phyloP scores from a whole-genome alignment of 139 green algal genomes.

The Desmodesmus armatus region DNA sequence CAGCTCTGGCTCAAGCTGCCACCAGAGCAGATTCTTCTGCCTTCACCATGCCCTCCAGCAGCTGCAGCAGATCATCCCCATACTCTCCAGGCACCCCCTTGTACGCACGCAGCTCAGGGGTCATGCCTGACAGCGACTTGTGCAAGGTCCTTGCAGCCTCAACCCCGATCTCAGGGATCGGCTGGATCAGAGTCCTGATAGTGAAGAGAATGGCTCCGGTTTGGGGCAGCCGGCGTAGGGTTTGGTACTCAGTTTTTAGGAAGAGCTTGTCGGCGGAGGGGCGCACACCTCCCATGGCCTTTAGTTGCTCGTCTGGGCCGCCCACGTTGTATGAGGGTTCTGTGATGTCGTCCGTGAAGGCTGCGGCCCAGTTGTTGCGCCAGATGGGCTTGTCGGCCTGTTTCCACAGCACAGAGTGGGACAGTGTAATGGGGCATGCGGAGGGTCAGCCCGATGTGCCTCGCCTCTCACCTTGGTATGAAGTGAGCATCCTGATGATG shows the following conservation, averaged over 20 bases:
- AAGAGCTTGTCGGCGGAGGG: slow-evolving; percentile 16
- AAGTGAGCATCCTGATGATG: too few relatives aligned
- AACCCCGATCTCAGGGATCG: slow-evolving; percentile 29
- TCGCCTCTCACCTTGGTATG: too few relatives aligned
- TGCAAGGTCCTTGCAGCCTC: slow-evolving; percentile 27
- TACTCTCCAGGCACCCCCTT: slow-evolving; percentile 40
- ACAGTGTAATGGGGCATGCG: too few relatives aligned
- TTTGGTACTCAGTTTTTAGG: slow-evolving; percentile 57
- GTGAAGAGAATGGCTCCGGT: slow-evolving; percentile 49
- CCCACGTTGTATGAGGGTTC: slow-evolving; percentile 38
- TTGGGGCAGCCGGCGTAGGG: slow-evolving; percentile 39
- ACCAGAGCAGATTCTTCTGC: too few relatives aligned
- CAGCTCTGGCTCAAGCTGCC: too few relatives aligned
- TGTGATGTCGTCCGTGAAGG: slow-evolving; percentile 41
- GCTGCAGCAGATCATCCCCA: slow-evolving; percentile 15
- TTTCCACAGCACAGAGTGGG: too few relatives aligned
- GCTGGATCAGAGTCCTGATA: slow-evolving; percentile 45
- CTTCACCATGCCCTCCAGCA: slow-evolving; percentile 28
- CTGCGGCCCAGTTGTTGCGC: slow-evolving; percentile 57
- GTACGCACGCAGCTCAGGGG: slow-evolving; percentile 17
- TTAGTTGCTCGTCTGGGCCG: slow-evolving; percentile 8
- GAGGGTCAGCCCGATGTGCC: too few relatives aligned
- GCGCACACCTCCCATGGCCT: background rate
- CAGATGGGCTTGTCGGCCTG: slow-evolving; percentile 46
- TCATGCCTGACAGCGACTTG: slow-evolving; percentile 25